A percentile compares a stretch with the other conserved stretches of the same genome.
These are phyloP conservation scores for Paracoccidioides brasiliensis DNA, from an alignment of 2,329 filamentous ascomycete species.

Conservation along the genomic window DNA sequence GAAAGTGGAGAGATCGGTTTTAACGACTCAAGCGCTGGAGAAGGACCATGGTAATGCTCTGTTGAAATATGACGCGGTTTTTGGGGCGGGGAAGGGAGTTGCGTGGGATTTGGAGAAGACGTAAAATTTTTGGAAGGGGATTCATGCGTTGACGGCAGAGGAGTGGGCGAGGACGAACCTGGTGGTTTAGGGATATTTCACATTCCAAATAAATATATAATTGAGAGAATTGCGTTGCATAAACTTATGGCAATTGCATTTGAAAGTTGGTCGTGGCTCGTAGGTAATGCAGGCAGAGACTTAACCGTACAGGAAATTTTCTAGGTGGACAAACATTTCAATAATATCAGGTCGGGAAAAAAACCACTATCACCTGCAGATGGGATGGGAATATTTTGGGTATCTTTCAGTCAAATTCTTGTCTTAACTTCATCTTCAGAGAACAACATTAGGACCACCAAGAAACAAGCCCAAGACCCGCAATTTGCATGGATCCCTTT, in stretches of 20 bases:
- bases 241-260: neutral
- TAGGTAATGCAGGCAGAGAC: neutral
- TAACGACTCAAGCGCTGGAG: slow-evolving; percentile 37
- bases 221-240: neutral
- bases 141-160: slow-evolving; percentile 20
- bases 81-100: slow-evolving; percentile 46
- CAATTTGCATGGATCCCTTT: slow-evolving; percentile 36
- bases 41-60: slow-evolving; percentile 37
- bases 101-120: slow-evolving; percentile 44
- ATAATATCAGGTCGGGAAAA: neutral
- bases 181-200: neutral
- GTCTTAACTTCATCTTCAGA: neutral
- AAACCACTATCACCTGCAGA: neutral
- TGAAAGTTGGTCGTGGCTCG: neutral
- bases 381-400: neutral
- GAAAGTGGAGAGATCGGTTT: slow-evolving; percentile 38
- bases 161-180: slow-evolving; percentile 10
- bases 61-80: slow-evolving; percentile 49
- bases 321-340: neutral
- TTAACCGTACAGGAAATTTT: neutral
- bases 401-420: neutral
- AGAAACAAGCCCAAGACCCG: slow-evolving; percentile 31
- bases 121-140: slow-evolving; percentile 39
- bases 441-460: slow-evolving; percentile 29
- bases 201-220: too few species aligned